Evolutionary conservation across 2,329 filamentous ascomycete species (phyloP).

Genomic region (Botrytis aclada): DNA sequence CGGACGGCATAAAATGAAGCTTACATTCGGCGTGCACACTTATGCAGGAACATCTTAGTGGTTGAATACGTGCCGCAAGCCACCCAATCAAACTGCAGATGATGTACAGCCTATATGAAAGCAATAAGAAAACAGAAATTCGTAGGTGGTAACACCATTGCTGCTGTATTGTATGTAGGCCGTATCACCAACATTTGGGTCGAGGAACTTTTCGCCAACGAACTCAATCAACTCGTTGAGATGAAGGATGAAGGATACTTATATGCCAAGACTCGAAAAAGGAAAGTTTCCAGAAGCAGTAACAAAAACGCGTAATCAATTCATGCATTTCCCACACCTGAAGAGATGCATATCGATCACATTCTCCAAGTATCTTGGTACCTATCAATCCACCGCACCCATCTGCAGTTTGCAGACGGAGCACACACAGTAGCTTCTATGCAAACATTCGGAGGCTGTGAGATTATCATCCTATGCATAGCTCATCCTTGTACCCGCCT

Average conservation of each 20-base stretch:
- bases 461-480: background rate
- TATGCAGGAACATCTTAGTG: conserved; percentile 8
- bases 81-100: background rate
- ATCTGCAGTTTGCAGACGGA: background rate
- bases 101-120: background rate
- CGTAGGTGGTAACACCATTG: background rate
- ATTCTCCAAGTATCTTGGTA: background rate
- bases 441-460: background rate
- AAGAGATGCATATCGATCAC: background rate
- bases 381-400: background rate
- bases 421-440: conserved; percentile 8
- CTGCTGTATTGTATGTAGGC: background rate
- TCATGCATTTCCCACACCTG: background rate
- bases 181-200: conserved; percentile 11
- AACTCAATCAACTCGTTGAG: background rate
- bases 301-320: background rate
- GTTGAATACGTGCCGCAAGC: background rate
- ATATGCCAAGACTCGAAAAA: background rate
- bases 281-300: background rate
- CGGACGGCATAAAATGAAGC: background rate
- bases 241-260: background rate
- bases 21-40: background rate
- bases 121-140: background rate
- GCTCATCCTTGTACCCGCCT: background rate
- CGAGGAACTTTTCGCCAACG: background rate